Percentiles rank a stretch among this genome's conserved stretches.
Evolutionary conservation across 2,329 filamentous ascomycete species (phyloP).

Genomic region (Fusarium caatingaense): DNA sequence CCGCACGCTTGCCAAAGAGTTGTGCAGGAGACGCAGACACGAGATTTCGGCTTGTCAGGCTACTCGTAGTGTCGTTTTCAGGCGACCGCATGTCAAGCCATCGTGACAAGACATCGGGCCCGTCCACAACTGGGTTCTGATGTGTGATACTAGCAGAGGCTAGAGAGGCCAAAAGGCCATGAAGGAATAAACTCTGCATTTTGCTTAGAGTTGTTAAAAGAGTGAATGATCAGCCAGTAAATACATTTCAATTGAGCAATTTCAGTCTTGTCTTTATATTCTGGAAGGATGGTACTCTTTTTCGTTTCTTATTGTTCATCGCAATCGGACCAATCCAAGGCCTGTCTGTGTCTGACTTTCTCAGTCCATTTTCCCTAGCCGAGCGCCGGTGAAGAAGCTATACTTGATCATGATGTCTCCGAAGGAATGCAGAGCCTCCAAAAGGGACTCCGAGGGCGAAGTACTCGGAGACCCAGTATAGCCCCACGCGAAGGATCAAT

Average conservation of each 20-base stretch:
- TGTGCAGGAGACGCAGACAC: background rate
- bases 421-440: background rate
- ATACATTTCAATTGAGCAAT: background rate
- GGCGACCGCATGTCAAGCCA: background rate
- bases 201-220: background rate
- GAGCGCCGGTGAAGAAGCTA: background rate
- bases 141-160: slow-evolving; percentile 1
- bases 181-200: background rate
- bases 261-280: background rate
- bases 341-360: background rate
- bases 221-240: background rate
- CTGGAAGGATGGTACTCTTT: background rate
- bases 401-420: background rate
- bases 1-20: background rate
- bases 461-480: background rate
- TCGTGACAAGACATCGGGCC: background rate
- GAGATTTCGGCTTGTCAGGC: background rate
- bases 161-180: background rate
- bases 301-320: background rate
- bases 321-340: background rate
- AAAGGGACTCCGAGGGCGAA: background rate
- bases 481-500: background rate
- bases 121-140: background rate
- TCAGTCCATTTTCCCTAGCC: background rate
- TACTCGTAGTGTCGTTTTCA: background rate